These are phyloP conservation scores for Exophiala spinifera DNA, from an alignment of 2,329 filamentous ascomycete genomes.

Conservation along the genomic window DNA sequence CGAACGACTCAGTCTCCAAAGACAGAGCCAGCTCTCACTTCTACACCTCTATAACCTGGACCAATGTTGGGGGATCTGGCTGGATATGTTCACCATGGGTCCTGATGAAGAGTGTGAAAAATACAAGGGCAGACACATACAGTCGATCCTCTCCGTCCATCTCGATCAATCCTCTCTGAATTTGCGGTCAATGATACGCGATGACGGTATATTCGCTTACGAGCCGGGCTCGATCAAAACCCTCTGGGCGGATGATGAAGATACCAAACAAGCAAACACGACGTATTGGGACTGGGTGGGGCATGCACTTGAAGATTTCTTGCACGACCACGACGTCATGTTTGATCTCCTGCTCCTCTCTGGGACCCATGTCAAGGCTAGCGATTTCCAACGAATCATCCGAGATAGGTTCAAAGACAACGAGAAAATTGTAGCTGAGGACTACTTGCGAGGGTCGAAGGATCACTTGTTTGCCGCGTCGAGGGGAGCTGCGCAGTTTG, in stretches of 20 bases:
- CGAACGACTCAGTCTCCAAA: conserved; percentile 3
- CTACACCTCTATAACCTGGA: conserved; percentile 6
- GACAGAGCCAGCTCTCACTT: conserved; percentile 11
- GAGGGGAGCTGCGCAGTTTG: conserved; percentile 5
- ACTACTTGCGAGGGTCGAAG: conserved; percentile 3
- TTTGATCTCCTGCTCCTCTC: conserved; percentile 10
- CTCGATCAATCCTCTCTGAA: conserved; percentile 8
- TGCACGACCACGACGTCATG: conserved; percentile 2
- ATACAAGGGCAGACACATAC: conserved; percentile 8
- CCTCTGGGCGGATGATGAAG: background rate
- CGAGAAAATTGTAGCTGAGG: conserved; percentile 6
- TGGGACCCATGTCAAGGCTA: conserved; percentile 2
- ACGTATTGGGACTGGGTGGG: conserved; percentile 8
- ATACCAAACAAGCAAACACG: background rate
- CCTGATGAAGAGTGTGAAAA: conserved; percentile 10
- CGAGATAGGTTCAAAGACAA: conserved; percentile 8
- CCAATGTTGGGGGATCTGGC: conserved; percentile 9
- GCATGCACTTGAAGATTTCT: conserved; percentile 1
- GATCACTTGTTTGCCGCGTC: conserved; percentile 7
- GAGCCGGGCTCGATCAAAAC: background rate
- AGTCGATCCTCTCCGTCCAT: conserved; percentile 10
- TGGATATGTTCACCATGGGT: background rate
- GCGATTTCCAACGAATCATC: conserved; percentile 8
- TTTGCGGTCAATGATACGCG: conserved; percentile 7
- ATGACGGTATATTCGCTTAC: conserved; percentile 3